Conservation (phyloP, 495 filamentous ascomycete genomes). For the Lasiosphaeria miniovina region DNA sequence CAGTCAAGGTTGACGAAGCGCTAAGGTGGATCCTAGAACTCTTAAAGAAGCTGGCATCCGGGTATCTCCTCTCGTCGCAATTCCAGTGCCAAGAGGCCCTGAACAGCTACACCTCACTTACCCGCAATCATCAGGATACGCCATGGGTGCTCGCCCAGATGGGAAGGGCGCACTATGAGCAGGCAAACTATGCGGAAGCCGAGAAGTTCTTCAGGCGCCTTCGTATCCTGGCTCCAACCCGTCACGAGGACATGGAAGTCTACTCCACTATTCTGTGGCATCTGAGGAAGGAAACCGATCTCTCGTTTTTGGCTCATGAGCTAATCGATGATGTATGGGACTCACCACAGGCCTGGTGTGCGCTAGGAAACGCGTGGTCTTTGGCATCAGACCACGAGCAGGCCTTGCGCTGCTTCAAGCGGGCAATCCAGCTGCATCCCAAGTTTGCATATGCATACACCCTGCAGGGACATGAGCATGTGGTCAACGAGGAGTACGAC, state of each 20-base stretch:
- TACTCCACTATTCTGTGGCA: constrained; percentile 98
- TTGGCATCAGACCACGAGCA: constrained; percentile 94
- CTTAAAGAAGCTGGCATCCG: constrained; percentile 76
- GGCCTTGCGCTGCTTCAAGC: constrained; percentile 90
- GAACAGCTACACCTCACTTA: constrained; percentile 63
- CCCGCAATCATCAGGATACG: constrained; percentile 77
- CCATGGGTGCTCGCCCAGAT: constrained; percentile 93
- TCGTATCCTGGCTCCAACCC: constrained; percentile 69
- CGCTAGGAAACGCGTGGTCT: constrained; percentile 90
- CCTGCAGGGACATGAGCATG: constrained; percentile 91
- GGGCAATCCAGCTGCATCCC: constrained; percentile 84
- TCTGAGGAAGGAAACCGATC: constrained; percentile 82
- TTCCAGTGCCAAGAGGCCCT: constrained; percentile 78
- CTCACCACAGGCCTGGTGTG: constrained; percentile 94
- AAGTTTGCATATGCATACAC: constrained; percentile 95
- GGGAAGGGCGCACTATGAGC: constrained; percentile 85
- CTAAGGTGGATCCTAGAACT: constrained; percentile 74
- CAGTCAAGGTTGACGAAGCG: constrained; percentile 67
- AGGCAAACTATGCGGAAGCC: constrained; percentile 76
- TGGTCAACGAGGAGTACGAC: constrained; percentile 96
- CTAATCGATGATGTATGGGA: constrained; percentile 79
- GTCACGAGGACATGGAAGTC: constrained; percentile 90
- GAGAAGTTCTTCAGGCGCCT: constrained; percentile 80
- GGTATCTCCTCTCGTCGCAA: constrained; percentile 69
- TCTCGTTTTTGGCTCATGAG: constrained; percentile 89